These are phyloP conservation scores for Apiospora pterosperma DNA, from an alignment of 2,329 filamentous ascomycete genomes.

Conservation along the genomic window DNA sequence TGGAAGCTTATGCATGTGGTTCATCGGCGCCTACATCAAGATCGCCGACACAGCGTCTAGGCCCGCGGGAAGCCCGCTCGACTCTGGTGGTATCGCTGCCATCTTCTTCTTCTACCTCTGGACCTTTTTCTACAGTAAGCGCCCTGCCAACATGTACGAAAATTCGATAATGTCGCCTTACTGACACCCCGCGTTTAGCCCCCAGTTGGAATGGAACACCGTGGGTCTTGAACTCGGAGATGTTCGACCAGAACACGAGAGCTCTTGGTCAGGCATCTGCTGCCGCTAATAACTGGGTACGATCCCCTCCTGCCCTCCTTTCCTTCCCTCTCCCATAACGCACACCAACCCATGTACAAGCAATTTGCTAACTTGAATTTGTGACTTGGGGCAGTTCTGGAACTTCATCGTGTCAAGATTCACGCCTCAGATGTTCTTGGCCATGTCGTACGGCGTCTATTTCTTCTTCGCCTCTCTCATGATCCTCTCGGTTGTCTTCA, in stretches of 20 bases:
- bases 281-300: constrained; percentile 63
- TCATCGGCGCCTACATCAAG: constrained; percentile 59
- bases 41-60: constrained; percentile 37
- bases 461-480: constrained; percentile 67
- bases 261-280: constrained; percentile 70
- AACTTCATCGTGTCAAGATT: constrained; percentile 69
- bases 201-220: constrained; percentile 71
- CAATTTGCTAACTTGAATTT: not conserved
- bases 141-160: not conserved
- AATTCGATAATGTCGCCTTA: not conserved
- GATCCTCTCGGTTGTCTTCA: constrained; percentile 53
- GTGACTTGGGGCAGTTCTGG: constrained; percentile 47
- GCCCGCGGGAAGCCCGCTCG: constrained; percentile 23
- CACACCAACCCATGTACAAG: no score
- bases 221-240: constrained; percentile 74
- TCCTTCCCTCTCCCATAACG: not conserved
- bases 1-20: constrained; percentile 63
- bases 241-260: constrained; percentile 69
- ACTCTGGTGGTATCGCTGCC: constrained; percentile 50
- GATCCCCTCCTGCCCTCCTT: not conserved
- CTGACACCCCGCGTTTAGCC: constrained; percentile 19
- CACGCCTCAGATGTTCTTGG: constrained; percentile 61
- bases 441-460: constrained; percentile 62
- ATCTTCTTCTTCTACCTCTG: constrained; percentile 74
- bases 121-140: constrained; percentile 62